phyloP scores from a whole-genome alignment of 2,329 filamentous ascomycete genomes.

The Didymella sp. region DNA sequence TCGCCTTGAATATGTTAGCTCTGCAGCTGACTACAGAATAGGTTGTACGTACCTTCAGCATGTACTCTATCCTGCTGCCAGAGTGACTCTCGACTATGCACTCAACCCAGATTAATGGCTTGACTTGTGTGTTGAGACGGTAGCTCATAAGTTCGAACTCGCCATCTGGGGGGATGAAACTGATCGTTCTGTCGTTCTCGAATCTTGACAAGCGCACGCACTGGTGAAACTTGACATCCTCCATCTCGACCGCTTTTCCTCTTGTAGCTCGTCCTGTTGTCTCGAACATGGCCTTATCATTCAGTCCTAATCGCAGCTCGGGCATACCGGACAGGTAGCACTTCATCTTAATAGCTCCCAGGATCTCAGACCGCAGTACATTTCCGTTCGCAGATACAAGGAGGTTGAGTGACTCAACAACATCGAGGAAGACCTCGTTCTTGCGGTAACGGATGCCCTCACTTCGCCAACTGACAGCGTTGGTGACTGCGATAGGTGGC shows the following conservation, averaged over 20 bases:
- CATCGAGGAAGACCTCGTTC: conserved; percentile 98
- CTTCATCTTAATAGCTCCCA: conserved; percentile 99
- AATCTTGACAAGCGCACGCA: conserved; percentile 95
- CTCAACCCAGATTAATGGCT: conserved; percentile 98
- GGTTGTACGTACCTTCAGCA: conserved; percentile 75
- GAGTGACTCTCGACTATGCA: conserved; percentile 97
- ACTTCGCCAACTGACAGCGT: conserved; percentile 96
- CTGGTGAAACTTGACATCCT: conserved; percentile 99
- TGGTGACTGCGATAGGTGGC: conserved; percentile 96
- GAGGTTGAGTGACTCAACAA: conserved; percentile 94
- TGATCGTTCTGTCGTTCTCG: conserved; percentile 98
- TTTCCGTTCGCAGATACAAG: conserved; percentile 94
- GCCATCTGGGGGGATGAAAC: conserved; percentile 96
- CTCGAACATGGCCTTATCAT: conserved; percentile 99
- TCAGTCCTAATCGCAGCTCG: conserved; percentile 88
- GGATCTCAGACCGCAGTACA: conserved; percentile 92
- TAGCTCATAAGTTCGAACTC: conserved; percentile 99
- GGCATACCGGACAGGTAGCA: conserved; percentile 99
- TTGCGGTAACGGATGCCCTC: conserved; percentile 98
- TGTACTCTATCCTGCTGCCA: conserved; percentile 95
- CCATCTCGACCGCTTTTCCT: conserved; percentile 99
- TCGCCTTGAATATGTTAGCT: conserved; percentile 61
- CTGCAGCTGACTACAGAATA: neutral
- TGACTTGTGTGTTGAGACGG: conserved; percentile 96
- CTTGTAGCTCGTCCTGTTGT: conserved; percentile 91